Evolutionary conservation across 257 asterid genomes (phyloP), one percentile per base, ranked within the genome.

Genomic region (Nicotiana sylvestris): DNA sequence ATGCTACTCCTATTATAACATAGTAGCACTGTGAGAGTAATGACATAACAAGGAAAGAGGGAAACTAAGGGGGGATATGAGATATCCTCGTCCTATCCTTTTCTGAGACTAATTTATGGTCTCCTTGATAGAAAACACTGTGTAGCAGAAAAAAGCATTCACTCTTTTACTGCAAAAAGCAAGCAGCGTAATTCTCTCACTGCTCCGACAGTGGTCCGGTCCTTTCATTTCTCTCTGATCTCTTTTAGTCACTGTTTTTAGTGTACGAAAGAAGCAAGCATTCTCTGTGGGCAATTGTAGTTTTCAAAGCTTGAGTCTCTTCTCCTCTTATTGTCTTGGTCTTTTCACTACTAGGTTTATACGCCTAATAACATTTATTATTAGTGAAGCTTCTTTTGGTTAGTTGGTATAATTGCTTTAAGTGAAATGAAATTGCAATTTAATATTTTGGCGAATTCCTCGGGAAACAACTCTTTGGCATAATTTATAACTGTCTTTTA

Each of bases 391-490:
- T 37, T 21, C 55, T n/a, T 49, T 57, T 16, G 30, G 61, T 10
- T 53, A 25, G 49, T 17, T 12, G 30, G 6, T 9, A 43, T 43
- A 43, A 8, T 43, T 43, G 49, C 49, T 43, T 43, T 43, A 43
- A 43, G 49, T 43, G 49, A 7, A 6, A 46, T 66, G 21, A 49
- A 18, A 68, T 76, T 60, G 76, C 81, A 85, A 77, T 85, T 68
- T 81, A 65, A 65, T 39, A 43, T 43, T 66, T 25, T 82, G 66
- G 60, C 21, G 87, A 76, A 39, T 21, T 39, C 77, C 72, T 81
- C 67, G 83, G 85, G 55, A 85, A 85, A 72, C 82, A 85, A 76
- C 76, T 57, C 67, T 82, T 51, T 9, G 70, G 88, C 35, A 70
- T 56, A 72, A 30, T 81, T 56, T 68, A 70, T 53, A 74, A 83